These are phyloP conservation scores for Citrus mangshanensis DNA, from an alignment of 345 rosid genomes.

Conservation along the genomic window DNA sequence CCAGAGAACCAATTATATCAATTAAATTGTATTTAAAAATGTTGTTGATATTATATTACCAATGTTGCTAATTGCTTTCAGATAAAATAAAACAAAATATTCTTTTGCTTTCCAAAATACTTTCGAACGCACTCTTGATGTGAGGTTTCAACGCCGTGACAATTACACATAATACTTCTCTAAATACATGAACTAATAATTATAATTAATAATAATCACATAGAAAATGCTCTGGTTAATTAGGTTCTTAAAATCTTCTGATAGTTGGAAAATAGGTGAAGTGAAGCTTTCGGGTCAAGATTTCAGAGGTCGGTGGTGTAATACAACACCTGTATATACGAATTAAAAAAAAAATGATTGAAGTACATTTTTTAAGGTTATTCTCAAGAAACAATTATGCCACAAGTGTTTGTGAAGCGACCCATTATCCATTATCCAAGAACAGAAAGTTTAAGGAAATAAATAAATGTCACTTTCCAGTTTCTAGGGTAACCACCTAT, in stretches of 20 bases:
- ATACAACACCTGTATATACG: background rate
- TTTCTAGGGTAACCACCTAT: background rate
- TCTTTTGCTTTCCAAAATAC: background rate
- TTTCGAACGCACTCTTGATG: background rate
- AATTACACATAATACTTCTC: background rate
- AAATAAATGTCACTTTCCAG: background rate
- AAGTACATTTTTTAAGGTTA: background rate
- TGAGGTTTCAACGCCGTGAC: background rate
- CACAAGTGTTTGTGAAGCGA: background rate
- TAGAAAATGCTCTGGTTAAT: background rate
- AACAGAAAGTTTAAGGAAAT: background rate
- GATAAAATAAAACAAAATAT: too few relatives aligned
- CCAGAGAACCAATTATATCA: too few relatives aligned
- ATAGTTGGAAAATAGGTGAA: background rate
- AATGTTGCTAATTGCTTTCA: too few relatives aligned
- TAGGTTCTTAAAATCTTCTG: background rate
- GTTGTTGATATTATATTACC: too few relatives aligned
- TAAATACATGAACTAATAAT: background rate
- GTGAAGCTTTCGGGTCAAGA: background rate
- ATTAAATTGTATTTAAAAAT: too few relatives aligned
- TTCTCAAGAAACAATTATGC: background rate
- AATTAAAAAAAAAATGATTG: background rate
- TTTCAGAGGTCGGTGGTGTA: constrained; percentile 4
- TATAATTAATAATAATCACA: background rate
- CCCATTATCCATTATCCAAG: background rate